These are phyloP conservation scores for Barnettozyma sucrosica DNA, from an alignment of 805 yeast genomes.

Conservation along the genomic window DNA sequence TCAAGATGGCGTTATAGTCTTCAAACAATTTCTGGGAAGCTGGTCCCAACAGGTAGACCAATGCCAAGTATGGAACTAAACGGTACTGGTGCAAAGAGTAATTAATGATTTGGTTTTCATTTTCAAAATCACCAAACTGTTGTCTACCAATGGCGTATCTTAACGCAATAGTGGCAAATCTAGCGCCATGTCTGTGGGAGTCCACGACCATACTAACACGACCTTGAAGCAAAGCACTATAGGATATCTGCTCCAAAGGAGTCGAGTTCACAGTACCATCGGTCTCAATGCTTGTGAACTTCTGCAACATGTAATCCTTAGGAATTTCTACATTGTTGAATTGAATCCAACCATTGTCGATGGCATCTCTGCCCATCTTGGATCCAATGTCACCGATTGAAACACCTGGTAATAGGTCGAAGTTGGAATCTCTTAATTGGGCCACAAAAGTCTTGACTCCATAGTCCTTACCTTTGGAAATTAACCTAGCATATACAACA, in stretches of 20 bases:
- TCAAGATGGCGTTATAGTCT: constrained; percentile 45
- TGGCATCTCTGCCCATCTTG: constrained; percentile 94
- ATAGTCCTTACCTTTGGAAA: constrained; percentile 77
- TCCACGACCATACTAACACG: constrained; percentile 87
- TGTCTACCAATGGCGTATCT: constrained; percentile 63
- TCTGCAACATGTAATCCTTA: constrained; percentile 73
- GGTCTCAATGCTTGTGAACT: constrained; percentile 63
- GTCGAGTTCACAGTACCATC: constrained; percentile 65
- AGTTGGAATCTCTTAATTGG: constrained; percentile 74
- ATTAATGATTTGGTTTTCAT: constrained; percentile 72
- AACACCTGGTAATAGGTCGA: constrained; percentile 72
- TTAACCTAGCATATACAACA: constrained; percentile 77
- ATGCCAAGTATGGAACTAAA: constrained; percentile 76
- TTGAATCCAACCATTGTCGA: constrained; percentile 96
- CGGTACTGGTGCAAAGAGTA: constrained; percentile 89
- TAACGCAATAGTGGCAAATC: constrained; percentile 75
- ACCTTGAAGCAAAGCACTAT: constrained; percentile 82
- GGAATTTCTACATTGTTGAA: constrained; percentile 81
- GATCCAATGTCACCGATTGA: constrained; percentile 88
- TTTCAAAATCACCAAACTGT: constrained; percentile 58
- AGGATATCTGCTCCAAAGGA: constrained; percentile 81
- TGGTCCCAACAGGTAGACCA: constrained; percentile 69
- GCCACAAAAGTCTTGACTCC: constrained; percentile 93
- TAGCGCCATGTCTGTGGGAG: constrained; percentile 72
- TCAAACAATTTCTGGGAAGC: constrained; percentile 58